Evolutionary conservation across 108 stramenopile genomes (phyloP).

Genomic region (Cylindrotheca closterium): DNA sequence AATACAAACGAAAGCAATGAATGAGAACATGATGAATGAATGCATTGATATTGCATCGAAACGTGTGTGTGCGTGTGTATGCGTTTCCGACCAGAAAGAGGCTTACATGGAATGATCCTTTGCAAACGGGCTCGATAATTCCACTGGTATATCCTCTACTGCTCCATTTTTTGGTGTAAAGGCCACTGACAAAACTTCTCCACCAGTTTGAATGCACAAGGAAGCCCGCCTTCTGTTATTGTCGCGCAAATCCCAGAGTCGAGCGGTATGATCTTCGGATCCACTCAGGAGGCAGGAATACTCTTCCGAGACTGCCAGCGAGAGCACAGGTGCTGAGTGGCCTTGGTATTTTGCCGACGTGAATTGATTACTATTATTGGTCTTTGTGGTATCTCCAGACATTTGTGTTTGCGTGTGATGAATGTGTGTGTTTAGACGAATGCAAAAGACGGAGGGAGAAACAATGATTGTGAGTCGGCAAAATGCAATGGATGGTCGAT

Average conservation of each 20-base stretch:
- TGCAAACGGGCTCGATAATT: constrained; percentile 15
- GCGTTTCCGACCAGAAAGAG: background rate
- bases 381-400: too few relatives aligned
- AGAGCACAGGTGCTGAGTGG: constrained; percentile 18
- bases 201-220: constrained; percentile 43
- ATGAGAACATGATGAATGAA: background rate
- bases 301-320: constrained; percentile 10
- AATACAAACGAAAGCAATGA: background rate
- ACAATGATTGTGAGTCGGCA: too few relatives aligned
- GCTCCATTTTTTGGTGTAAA: constrained; percentile 41
- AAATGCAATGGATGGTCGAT: background rate
- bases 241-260: constrained; percentile 74
- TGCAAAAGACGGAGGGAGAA: too few relatives aligned
- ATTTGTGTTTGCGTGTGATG: too few relatives aligned
- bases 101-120: constrained; percentile 29
- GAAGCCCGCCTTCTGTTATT: constrained; percentile 32
- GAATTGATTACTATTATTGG: too few relatives aligned
- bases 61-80: background rate
- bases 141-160: background rate
- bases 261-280: constrained; percentile 78
- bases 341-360: constrained; percentile 17
- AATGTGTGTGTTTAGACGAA: too few relatives aligned
- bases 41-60: background rate
- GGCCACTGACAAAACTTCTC: constrained; percentile 60
- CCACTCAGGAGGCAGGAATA: constrained; percentile 59